Percentiles rank a stretch among this genome's conserved stretches.
Evolutionary conservation across 441 rosid genomes (phyloP).

Genomic region (Flueggea neowawraea): DNA sequence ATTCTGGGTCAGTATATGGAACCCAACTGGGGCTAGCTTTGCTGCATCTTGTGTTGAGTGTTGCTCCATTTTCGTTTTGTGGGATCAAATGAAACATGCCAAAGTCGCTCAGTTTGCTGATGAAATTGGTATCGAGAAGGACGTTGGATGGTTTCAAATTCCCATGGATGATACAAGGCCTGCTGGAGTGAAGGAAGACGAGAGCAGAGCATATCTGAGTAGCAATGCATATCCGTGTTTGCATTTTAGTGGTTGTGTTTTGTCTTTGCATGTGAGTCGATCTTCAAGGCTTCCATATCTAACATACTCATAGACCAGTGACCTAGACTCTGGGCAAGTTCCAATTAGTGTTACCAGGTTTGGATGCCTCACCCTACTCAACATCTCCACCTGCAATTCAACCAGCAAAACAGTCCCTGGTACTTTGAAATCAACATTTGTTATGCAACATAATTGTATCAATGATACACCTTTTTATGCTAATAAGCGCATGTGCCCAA

Average conservation of each 20-base stretch:
- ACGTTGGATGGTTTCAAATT: conserved; percentile 79
- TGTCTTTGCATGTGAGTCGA: conserved; percentile 48
- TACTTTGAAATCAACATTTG: not conserved
- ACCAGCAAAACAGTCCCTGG: conserved; percentile 11
- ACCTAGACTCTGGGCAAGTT: conserved; percentile 74
- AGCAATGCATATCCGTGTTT: conserved; percentile 58
- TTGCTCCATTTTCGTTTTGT: conserved; percentile 11
- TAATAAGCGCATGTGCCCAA: not conserved
- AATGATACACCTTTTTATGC: not conserved
- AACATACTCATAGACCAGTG: conserved; percentile 72
- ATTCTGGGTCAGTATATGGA: conserved; percentile 50
- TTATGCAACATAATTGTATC: not conserved
- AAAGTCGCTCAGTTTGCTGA: conserved; percentile 59
- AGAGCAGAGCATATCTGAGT: conserved; percentile 85
- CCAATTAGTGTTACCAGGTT: conserved; percentile 74
- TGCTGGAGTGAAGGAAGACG: conserved; percentile 78
- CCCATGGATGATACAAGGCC: conserved; percentile 76
- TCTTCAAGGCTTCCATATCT: conserved; percentile 76
- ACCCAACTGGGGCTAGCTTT: conserved; percentile 13
- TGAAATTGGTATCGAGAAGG: conserved; percentile 69
- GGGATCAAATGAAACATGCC: conserved; percentile 57
- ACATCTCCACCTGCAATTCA: conserved; percentile 65
- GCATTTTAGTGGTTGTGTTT: conserved; percentile 58
- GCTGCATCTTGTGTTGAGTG: conserved; percentile 3
- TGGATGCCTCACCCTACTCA: conserved; percentile 88